Evolutionary conservation across 331 rosid species (phyloP).

Genomic region (Malus hybrid): DNA sequence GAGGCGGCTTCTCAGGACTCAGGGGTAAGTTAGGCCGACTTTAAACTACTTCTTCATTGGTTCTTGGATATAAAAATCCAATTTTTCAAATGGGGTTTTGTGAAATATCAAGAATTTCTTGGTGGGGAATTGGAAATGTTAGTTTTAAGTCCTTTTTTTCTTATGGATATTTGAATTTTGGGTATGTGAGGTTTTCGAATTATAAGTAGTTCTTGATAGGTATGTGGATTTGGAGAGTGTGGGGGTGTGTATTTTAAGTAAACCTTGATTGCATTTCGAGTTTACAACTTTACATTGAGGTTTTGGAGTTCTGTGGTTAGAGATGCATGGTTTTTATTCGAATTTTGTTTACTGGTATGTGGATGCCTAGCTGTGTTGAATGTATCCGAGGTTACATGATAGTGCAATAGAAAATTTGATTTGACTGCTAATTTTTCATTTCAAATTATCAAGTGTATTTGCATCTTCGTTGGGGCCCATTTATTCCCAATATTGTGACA

Average conservation of each 20-base stretch:
- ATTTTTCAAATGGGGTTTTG: not conserved
- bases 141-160: not conserved
- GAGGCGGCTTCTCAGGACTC: slow-evolving; percentile 78
- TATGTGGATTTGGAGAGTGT: not conserved
- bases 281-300: not conserved
- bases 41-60: not conserved
- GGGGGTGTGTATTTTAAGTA: not conserved
- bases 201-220: not conserved
- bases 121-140: not conserved
- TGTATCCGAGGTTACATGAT: not conserved
- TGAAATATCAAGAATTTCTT: not conserved
- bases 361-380: not conserved
- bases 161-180: not conserved
- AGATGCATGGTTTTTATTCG: not conserved
- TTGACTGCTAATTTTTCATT: not conserved
- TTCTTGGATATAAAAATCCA: not conserved
- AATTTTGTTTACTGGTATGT: not conserved
- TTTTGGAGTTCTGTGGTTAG: not conserved
- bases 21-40: slow-evolving; percentile 47
- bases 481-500: too few species aligned
- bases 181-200: not conserved
- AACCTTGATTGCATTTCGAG: not conserved
- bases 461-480: too few species aligned
- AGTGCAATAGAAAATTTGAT: not conserved
- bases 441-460: not conserved